Base-by-base conservation (phyloP, 2,329 filamentous ascomycete species). In the Colletotrichum tropicale region DNA sequence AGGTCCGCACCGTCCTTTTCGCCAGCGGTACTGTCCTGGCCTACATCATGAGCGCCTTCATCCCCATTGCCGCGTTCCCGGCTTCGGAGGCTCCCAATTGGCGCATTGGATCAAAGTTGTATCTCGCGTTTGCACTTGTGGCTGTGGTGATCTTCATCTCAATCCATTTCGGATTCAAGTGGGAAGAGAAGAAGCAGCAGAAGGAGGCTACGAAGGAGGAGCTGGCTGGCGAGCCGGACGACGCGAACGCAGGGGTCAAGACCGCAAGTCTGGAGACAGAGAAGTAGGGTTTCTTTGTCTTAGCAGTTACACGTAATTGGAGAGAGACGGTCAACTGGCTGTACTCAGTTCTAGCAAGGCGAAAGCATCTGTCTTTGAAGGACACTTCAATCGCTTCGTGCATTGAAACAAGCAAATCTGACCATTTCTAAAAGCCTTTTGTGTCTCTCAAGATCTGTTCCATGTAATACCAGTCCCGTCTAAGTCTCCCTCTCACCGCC, bases 1-100 rank as follows among this genome's bases (percentile, higher is more conserved):
- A 72, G 7, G 73, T 75, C 8, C 73, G 69, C 6, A 75, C 73
- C n/a, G 73, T 75, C 6, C 38, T 75, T 4, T 75, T 75, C 24
- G 69, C 69, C n/a, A 72, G 69, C 56, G 73, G 73, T 1, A 75
- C 73, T 3, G 34, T 64, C 9, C 28, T 75, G 0, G 70, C 73
- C 0, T 75, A 72, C 32, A 56, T 75, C 21, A 72, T 72, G 62
- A 75, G 56, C 28, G 73, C 73, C 18, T 75, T 72, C 70, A 68
- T 75, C 13, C 73, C 73, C 43, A 67, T 72, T 10, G 73, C 69
- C 8, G 73, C 73, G 12, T 72, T 72, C 7, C 73, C 69, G 0
- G 56, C 69, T 2, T 75, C 56, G 5, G 56, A 75, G 18, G 62
- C 64, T 1, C 56, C 69, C 8, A 48, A 75, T 7, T 75, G 73